Evolutionary conservation across 768 basidiomycete genomes (phyloP).

Genomic region (Termitomyces sp.): DNA sequence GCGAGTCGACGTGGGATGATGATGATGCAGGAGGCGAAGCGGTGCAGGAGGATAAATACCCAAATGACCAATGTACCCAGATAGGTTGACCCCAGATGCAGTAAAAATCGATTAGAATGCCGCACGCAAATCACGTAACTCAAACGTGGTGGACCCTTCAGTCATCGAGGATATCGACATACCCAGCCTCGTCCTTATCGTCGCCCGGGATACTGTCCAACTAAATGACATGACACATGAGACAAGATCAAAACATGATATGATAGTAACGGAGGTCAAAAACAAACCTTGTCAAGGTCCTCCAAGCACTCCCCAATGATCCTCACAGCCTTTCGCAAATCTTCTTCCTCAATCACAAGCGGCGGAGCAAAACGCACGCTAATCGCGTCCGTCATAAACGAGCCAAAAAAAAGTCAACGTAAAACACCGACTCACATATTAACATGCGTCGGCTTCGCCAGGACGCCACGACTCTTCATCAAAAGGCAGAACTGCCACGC

Average conservation of each 20-base stretch:
- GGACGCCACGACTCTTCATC: constrained; percentile 83
- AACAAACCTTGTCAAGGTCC: constrained; percentile 74
- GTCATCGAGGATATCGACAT: constrained; percentile 22
- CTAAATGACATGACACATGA: constrained; percentile 15
- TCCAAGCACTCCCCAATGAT: constrained; percentile 73
- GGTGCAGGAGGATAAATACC: neutral
- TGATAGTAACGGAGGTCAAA: no score
- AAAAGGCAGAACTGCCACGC: constrained; percentile 97
- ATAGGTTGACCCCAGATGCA: neutral
- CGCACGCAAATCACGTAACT: constrained; percentile 8
- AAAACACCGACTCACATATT: constrained; percentile 65
- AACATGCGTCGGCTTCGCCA: constrained; percentile 95
- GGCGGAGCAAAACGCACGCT: constrained; percentile 98
- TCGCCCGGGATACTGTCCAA: constrained; percentile 56
- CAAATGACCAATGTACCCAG: neutral
- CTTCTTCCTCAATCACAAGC: constrained; percentile 87
- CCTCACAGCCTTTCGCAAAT: constrained; percentile 66
- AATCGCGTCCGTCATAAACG: neutral
- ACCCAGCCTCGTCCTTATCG: constrained; percentile 55
- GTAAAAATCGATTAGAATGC: neutral
- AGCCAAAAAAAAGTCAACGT: neutral
- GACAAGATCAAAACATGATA: constrained; percentile 14
- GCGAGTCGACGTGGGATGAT: neutral
- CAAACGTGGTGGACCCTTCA: neutral
- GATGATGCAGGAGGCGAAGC: neutral